These are phyloP conservation scores for Cicer bijugum DNA, from an alignment of 306 rosid species.

Conservation along the genomic window DNA sequence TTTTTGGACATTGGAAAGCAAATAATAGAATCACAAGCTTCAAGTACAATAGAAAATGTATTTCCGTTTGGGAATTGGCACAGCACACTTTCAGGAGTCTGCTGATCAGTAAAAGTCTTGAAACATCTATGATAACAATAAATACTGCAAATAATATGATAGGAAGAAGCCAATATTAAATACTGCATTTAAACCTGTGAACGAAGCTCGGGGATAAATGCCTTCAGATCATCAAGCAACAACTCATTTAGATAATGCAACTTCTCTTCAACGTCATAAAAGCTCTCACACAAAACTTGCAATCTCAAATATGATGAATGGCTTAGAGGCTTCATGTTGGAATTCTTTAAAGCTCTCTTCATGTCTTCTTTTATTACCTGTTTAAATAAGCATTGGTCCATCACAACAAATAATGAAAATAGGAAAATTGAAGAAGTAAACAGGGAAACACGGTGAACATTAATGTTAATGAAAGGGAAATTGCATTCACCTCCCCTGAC, in stretches of 20 bases:
- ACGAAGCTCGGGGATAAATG: conserved; percentile 73
- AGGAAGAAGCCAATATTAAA: conserved; percentile 32
- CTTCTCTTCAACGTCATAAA: conserved; percentile 79
- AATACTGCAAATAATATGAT: conserved; percentile 25
- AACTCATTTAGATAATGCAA: conserved; percentile 56
- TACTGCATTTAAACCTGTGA: conserved; percentile 70
- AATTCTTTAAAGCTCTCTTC: conserved; percentile 78
- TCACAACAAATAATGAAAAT: conserved; percentile 42
- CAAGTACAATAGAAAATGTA: conserved; percentile 18
- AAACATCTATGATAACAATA: conserved; percentile 28
- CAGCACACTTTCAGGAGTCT: conserved; percentile 7
- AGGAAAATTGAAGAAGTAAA: not conserved
- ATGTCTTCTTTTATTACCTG: conserved; percentile 85
- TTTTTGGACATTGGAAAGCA: conserved; percentile 3
- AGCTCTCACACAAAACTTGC: conserved; percentile 77
- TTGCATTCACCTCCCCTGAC: not conserved
- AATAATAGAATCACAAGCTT: conserved; percentile 17
- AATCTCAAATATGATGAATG: conserved; percentile 83
- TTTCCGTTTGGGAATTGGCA: not conserved
- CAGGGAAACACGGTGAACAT: conserved; percentile 9
- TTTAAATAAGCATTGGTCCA: conserved; percentile 40
- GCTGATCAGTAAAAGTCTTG: conserved; percentile 9
- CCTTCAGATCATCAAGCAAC: conserved; percentile 66
- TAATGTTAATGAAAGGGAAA: not conserved
- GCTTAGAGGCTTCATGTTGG: conserved; percentile 89